phyloP scores from a whole-genome alignment of 2,329 filamentous ascomycete species.

The Stagonosporopsis cucurbitacearum region DNA sequence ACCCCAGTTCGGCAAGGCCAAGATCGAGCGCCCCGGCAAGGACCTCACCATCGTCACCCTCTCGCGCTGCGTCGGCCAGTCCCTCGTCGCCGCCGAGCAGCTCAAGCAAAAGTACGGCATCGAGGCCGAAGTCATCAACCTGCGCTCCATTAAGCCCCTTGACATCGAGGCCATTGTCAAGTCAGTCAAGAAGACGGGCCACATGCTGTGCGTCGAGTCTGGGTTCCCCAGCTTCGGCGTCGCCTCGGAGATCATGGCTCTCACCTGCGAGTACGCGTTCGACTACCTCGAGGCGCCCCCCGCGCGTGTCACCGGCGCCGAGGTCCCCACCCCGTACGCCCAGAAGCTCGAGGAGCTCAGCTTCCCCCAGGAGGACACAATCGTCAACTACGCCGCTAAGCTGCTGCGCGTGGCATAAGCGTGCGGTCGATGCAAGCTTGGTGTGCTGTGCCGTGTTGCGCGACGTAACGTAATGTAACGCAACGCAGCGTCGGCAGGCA shows the following conservation, averaged over 20 bases:
- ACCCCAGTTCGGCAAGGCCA: conserved; percentile 86
- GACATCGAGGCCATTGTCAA: conserved; percentile 95
- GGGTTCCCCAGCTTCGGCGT: conserved; percentile 97
- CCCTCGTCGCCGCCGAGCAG: conserved; percentile 83
- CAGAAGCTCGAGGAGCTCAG: conserved; percentile 90
- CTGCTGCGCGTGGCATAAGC: conserved; percentile 68
- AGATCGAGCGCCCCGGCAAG: conserved; percentile 95
- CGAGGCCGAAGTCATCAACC: conserved; percentile 95
- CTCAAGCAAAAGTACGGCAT: conserved; percentile 97
- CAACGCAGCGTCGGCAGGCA: too few species aligned
- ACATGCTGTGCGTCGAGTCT: conserved; percentile 89
- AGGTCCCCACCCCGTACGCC: conserved; percentile 96
- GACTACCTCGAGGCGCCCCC: conserved; percentile 96
- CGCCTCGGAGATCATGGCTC: conserved; percentile 86
- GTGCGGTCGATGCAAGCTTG: conserved; percentile 40
- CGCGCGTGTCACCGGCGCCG: conserved; percentile 91
- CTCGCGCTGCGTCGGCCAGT: conserved; percentile 94
- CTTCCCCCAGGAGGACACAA: conserved; percentile 90
- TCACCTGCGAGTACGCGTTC: conserved; percentile 97
- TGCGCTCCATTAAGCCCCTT: conserved; percentile 95
- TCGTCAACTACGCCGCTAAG: conserved; percentile 88
- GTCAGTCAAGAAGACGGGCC: conserved; percentile 98
- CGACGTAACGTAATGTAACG: too few species aligned
- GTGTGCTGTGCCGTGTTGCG: too few species aligned
- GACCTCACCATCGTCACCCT: conserved; percentile 95